Evolutionary conservation across 495 filamentous ascomycete species (phyloP), one percentile per base, ranked within the genome.

Genomic region (Glarea lozoyensis): DNA sequence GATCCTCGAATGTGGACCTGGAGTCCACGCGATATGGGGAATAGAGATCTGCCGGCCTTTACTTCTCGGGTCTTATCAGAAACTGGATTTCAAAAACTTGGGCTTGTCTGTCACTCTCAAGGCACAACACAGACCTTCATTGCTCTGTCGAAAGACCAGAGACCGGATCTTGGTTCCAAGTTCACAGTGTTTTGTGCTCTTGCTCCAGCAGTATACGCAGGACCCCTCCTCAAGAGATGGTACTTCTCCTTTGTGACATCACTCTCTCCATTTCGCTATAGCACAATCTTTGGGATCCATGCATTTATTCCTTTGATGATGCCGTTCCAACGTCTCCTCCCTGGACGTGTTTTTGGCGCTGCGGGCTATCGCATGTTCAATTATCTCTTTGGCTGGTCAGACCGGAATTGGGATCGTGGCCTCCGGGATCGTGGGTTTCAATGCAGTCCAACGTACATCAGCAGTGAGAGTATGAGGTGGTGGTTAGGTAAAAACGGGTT

Each of bases 1-100:
- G 90, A 97, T 54, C 90, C 90, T 4, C 76, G 89, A 15, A 94
- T 97, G 88, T 97, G 90, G 90, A 75, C 81, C 10, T 97, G 90
- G 90, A 94, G 94, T 54, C 93, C 96, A 43, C 76, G 85, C 0
- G 87, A 95, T 62, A 90, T 96, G 79, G 92, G 90, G 11, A 79
- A 86, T 0, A 75, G 93, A 46, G 90, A 97, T 58, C 73, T 97
- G n/a, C 71, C 92, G 1, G 88, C 88, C 1, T 70, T 96, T n/a
- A 72, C 88, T 11, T 82, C 83, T 9, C 83, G 86, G 13, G 86
- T 96, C 4, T 67, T 95, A 0, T 73, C 68, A 41, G 82, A 92
- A 57, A 95, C 90, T 0, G 79, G 80, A 1, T 96, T 94, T 58
- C 67, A 74, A 22, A 93, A 90, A 50, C 61, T 94, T 2, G 92